These are phyloP conservation scores for Ophiostoma ips DNA, from an alignment of 2,329 filamentous ascomycete genomes.

Conservation along the genomic window DNA sequence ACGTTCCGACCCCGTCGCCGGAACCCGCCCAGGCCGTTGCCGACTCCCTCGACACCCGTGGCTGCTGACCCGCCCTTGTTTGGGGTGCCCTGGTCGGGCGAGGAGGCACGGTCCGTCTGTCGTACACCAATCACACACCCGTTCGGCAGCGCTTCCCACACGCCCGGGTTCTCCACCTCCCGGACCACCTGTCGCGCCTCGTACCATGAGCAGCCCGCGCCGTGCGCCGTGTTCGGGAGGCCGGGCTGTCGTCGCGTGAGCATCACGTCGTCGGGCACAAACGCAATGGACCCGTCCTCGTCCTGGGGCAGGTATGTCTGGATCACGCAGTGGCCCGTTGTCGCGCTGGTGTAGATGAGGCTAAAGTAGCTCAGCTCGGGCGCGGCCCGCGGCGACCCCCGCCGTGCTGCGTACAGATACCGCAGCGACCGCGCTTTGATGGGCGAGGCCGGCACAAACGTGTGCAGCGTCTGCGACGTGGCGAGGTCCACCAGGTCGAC, in stretches of 20 bases:
- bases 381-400: slow-evolving; percentile 38
- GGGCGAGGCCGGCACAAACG: slow-evolving; percentile 39
- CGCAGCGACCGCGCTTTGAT: slow-evolving; percentile 47
- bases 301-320: slow-evolving; percentile 47
- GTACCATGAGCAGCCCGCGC: slow-evolving; percentile 36
- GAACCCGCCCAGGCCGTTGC: neutral
- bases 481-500: slow-evolving; percentile 49
- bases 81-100: neutral
- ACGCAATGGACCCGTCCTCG: slow-evolving; percentile 14
- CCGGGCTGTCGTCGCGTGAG: too few species aligned
- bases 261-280: neutral
- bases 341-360: slow-evolving; percentile 46
- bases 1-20: neutral
- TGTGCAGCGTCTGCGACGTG: slow-evolving; percentile 42
- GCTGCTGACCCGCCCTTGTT: slow-evolving; percentile 12
- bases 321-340: slow-evolving; percentile 48
- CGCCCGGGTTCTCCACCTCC: slow-evolving; percentile 46
- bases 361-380: slow-evolving; percentile 38
- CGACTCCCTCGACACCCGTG: neutral
- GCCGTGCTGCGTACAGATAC: slow-evolving; percentile 40
- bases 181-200: slow-evolving; percentile 37
- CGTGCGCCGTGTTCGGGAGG: slow-evolving; percentile 25
- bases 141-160: slow-evolving; percentile 48
- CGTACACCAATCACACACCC: slow-evolving; percentile 52
- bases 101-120: neutral